Evolutionary conservation across 1,284 basidiomycete genomes (phyloP).

Genomic region (Bondarzewia mesenterica): DNA sequence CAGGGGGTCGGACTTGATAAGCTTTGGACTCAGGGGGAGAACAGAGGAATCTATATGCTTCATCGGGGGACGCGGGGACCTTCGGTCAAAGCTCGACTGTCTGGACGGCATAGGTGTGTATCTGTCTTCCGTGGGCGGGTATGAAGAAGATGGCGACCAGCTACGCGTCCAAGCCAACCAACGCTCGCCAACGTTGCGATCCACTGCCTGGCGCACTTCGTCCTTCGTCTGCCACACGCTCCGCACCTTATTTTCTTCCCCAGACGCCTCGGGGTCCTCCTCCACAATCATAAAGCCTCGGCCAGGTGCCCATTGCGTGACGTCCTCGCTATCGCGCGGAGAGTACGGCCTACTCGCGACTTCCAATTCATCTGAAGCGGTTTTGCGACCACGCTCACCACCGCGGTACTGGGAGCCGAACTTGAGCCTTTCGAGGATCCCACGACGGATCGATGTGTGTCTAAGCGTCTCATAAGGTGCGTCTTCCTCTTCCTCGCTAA

Average conservation of each 20-base stretch:
- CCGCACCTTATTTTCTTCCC: no score
- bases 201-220: conserved; percentile 9
- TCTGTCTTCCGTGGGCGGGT: conserved; percentile 15
- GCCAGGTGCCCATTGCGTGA: conserved; percentile 11
- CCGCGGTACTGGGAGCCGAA: conserved; percentile 13
- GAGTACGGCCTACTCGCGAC: conserved; percentile 6
- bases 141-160: conserved; percentile 16
- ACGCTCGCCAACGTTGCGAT: conserved; percentile 5
- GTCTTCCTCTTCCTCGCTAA: conserved; percentile 17
- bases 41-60: conserved; percentile 21
- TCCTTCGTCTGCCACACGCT: conserved; percentile 6
- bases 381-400: conserved; percentile 1
- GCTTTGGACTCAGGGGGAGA: conserved; percentile 24
- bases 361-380: neutral
- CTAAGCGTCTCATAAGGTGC: conserved; percentile 20
- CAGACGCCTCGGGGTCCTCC: conserved; percentile 21
- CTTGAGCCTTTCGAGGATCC: conserved; percentile 22
- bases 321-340: conserved; percentile 9
- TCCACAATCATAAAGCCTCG: conserved; percentile 27
- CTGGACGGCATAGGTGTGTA: conserved; percentile 21
- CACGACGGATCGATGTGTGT: conserved; percentile 25
- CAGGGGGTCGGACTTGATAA: conserved; percentile 24
- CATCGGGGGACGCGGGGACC: conserved; percentile 6
- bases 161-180: conserved; percentile 17
- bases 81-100: conserved; percentile 9